These are phyloP conservation scores for Saxophila tyrrhenica DNA, from an alignment of 495 filamentous ascomycete species.

Conservation along the genomic window DNA sequence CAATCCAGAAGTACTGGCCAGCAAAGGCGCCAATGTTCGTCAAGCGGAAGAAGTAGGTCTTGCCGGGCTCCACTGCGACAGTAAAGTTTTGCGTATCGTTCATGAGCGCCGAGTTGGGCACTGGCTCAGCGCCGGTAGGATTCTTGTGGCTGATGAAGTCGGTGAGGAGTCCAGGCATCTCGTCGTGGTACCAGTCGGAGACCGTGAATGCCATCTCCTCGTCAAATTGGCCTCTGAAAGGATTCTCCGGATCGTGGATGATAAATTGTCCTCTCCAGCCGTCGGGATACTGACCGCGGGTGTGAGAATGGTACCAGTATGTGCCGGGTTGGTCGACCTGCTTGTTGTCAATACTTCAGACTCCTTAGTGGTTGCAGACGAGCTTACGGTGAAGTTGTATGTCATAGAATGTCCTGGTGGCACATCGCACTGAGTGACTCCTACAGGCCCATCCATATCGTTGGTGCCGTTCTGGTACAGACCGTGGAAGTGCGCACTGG, in stretches of 20 bases:
- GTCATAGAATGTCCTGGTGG: conserved; percentile 52
- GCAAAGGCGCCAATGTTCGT: conserved; percentile 50
- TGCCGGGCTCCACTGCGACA: conserved; percentile 54
- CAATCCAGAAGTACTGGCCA: conserved; percentile 33
- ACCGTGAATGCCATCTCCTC: conserved; percentile 51
- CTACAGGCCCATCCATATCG: conserved; percentile 63
- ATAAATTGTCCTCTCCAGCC: conserved; percentile 62
- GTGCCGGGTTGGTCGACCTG: conserved; percentile 58
- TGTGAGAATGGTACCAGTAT: conserved; percentile 77
- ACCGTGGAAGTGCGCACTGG: conserved; percentile 71
- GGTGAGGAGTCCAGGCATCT: conserved; percentile 34
- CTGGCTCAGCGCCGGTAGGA: conserved; percentile 43
- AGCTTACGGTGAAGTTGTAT: conserved; percentile 64
- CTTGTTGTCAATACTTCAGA: not conserved
- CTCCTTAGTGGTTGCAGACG: too few relatives aligned
- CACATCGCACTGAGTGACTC: conserved; percentile 58
- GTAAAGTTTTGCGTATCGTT: conserved; percentile 47
- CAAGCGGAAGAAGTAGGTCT: conserved; percentile 69
- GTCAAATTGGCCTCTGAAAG: conserved; percentile 51
- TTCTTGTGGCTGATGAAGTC: conserved; percentile 40
- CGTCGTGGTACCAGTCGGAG: conserved; percentile 52
- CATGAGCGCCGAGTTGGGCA: conserved; percentile 43
- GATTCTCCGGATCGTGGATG: conserved; percentile 53
- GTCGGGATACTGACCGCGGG: conserved; percentile 59
- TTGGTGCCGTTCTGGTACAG: conserved; percentile 59